Evolutionary conservation across 2,329 filamentous ascomycete genomes (phyloP).

Genomic region (Gyromitra esculenta): DNA sequence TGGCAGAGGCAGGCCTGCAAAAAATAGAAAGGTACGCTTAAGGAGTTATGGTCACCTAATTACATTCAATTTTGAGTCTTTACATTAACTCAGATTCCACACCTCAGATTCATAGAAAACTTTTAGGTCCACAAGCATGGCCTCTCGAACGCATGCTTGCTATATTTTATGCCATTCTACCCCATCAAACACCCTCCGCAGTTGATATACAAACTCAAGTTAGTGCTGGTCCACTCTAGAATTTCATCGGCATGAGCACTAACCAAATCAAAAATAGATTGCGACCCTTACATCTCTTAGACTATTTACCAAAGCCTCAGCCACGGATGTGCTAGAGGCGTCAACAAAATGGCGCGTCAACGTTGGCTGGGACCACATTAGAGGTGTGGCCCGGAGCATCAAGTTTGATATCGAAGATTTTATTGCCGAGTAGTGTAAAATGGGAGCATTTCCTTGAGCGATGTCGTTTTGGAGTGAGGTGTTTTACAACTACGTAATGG

Average conservation of each 20-base stretch:
- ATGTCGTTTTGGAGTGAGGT: not conserved
- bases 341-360: slow-evolving; percentile 80
- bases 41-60: not conserved
- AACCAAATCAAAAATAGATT: slow-evolving; percentile 62
- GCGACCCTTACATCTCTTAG: slow-evolving; percentile 77
- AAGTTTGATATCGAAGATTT: slow-evolving; percentile 83
- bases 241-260: not conserved
- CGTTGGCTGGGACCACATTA: slow-evolving; percentile 79
- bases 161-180: slow-evolving; percentile 75
- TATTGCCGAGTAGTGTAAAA: slow-evolving; percentile 68
- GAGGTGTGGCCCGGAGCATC: slow-evolving; percentile 75
- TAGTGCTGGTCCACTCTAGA: not conserved
- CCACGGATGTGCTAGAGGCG: slow-evolving; percentile 71
- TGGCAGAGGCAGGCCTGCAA: slow-evolving; percentile 43
- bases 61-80: not conserved
- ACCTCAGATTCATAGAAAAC: slow-evolving; percentile 73
- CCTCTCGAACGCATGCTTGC: slow-evolving; percentile 80
- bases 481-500: not conserved
- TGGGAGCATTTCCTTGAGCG: not conserved
- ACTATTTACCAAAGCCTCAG: slow-evolving; percentile 70
- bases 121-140: slow-evolving; percentile 80
- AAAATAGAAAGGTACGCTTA: slow-evolving; percentile 49
- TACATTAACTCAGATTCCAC: not conserved
- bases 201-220: slow-evolving; percentile 64
- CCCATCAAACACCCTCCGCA: slow-evolving; percentile 62